Percentiles rank a stretch among this genome's conserved stretches.
Evolutionary conservation across 139 green algal genomes (phyloP).

Genomic region (Ettlia oleoabundans): DNA sequence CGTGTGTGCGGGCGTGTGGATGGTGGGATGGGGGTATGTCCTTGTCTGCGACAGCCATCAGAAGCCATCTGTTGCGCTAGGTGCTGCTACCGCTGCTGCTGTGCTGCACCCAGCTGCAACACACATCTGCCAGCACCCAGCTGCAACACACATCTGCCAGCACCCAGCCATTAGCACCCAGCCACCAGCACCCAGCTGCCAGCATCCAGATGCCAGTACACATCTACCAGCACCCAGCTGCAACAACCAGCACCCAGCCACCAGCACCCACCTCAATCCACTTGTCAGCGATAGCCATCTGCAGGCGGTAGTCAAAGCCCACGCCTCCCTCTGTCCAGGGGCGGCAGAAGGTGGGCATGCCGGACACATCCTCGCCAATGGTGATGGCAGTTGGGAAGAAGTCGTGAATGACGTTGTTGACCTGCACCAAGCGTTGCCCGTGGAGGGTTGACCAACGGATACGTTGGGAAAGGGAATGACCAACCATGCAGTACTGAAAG

Average conservation of each 20-base stretch:
- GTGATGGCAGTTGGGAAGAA: conserved; percentile 91
- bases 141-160: not conserved
- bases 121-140: not conserved
- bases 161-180: not conserved
- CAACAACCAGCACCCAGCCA: not conserved
- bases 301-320: conserved; percentile 98
- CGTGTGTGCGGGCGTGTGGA: not conserved
- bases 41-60: too few relatives aligned
- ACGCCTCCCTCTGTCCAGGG: conserved; percentile 92
- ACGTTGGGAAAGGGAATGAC: not conserved
- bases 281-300: conserved; percentile 99
- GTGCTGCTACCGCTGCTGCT: too few relatives aligned
- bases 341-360: conserved; percentile 94
- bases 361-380: conserved; percentile 95
- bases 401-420: conserved; percentile 95
- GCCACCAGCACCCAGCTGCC: too few relatives aligned
- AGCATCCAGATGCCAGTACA: not conserved
- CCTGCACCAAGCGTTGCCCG: conserved; percentile 43
- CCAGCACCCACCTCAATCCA: conserved; percentile 89
- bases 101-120: too few relatives aligned
- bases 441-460: not conserved
- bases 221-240: not conserved
- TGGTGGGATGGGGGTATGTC: not conserved
- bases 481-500: not conserved
- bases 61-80: too few relatives aligned